Evolutionary conservation across 1,284 basidiomycete genomes (phyloP), one percentile per base, ranked within the genome.

Genomic region (Vanrija sp.): DNA sequence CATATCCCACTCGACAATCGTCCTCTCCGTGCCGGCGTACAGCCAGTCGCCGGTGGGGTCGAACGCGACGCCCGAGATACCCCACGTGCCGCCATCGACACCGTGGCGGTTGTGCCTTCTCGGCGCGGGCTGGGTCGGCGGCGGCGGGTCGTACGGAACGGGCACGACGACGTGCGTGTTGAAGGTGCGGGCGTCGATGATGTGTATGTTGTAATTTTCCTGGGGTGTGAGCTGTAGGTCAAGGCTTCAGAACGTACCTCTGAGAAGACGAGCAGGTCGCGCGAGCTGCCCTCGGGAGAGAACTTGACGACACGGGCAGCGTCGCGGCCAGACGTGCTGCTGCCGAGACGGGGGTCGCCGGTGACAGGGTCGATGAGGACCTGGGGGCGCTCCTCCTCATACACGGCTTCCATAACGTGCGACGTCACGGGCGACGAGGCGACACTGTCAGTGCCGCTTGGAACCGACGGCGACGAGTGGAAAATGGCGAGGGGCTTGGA

Each of bases 281-380:
- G 60, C 8, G 53, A 51, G 44, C 64, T 66, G 21, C 75, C 75
- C 51, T 73, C 73, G 9, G 75, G 75, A 49, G 63, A 68, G 53
- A 77, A 77, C 53, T 77, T 77, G 51, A 77, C 74, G 2, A 75
- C 75, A 16, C 75, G 57, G 18, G 75, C 74, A 3, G 75, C 71
- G 43, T 75, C 74, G 51, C 68, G 60, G 12, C 70, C 71, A 10
- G 64, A 66, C 18, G 64, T 67, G 42, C 62, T 66, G 14, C 58
- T 57, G 34, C 34, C 34, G 9, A 34, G 34, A 7, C 66, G 66
- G 1, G 63, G 49, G 44, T 57, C 59, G 8, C 66, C 67, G 5
- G 66, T 70, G 15, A 72, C 62, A 0, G 69, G 69, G 38, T 48
- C 46, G 49, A 69, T 66, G 46, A 61, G 42, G 6, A 71, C 55